phyloP scores from a whole-genome alignment of 768 basidiomycete species.

The Lenzites betulinus region DNA sequence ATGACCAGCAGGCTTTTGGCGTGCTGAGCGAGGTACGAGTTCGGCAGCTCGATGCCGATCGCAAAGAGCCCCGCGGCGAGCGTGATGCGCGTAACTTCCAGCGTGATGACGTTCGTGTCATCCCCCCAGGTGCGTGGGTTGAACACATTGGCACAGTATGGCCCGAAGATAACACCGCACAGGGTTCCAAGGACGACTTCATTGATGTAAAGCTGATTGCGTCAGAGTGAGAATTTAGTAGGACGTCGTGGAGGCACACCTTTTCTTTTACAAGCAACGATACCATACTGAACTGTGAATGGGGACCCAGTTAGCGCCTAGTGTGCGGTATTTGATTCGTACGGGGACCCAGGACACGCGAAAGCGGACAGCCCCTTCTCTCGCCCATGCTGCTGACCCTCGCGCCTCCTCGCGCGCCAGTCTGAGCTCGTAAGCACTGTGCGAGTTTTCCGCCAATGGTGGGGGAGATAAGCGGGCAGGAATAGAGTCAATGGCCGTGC shows the following conservation, averaged over 20 bases:
- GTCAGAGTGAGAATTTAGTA: not conserved
- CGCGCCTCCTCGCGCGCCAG: no score
- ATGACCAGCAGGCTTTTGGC: constrained; percentile 67
- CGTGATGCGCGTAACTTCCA: constrained; percentile 85
- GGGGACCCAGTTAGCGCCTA: no score
- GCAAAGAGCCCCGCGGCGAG: constrained; percentile 93
- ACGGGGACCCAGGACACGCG: no score
- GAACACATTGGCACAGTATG: constrained; percentile 69
- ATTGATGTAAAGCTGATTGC: constrained; percentile 75
- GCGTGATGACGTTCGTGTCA: constrained; percentile 62
- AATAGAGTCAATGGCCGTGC: no score
- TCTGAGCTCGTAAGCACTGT: no score
- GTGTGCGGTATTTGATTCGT: no score
- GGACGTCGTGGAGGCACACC: constrained; percentile 37
- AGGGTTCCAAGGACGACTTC: constrained; percentile 91
- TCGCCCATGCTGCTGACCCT: no score
- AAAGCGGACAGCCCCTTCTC: no score
- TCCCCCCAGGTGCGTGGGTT: constrained; percentile 76
- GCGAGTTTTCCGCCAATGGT: no score
- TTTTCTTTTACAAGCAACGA: constrained; percentile 83
- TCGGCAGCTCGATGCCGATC: constrained; percentile 91
- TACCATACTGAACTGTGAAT: constrained; percentile 74
- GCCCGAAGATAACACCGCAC: constrained; percentile 68
- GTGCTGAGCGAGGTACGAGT: constrained; percentile 80
- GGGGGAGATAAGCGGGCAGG: no score